Evolutionary conservation across 164 flowering plant species (phyloP), one percentile per base, ranked within the genome.

Genomic region (Saururus chinensis): DNA sequence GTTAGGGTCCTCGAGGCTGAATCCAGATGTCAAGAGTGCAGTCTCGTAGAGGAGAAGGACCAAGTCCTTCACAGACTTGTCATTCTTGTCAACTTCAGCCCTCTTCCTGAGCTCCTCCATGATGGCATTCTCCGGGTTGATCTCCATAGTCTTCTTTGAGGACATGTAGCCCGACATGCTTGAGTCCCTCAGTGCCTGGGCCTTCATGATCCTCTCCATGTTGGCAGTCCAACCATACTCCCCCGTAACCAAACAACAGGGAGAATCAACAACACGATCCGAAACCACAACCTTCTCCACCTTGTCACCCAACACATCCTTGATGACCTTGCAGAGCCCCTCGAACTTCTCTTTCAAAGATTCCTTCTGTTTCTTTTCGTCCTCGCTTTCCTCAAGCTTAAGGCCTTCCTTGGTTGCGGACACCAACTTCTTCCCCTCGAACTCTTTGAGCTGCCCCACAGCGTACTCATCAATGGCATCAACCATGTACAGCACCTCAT

Each of bases 171-270:
- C 37, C 1, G 70, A 25, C 85, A 82, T 85, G 77, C 80, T 81
- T 53, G 25, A 69, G 57, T 85, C 90, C 68, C 83, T 77, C 76
- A 81, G 40, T 0, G 84, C 85, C 65, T 81, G 87, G 4, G 86
- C 86, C 56, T 80, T 79, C 89, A 81, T 84, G 56, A 82, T 82
- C 68, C 89, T 82, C 67, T 84, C 87, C 89, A 81, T 84, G 62
- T 84, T 84, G 0, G 90, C 87, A 0, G 84, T 72, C 90, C 90
- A 85, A 0, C 89, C 89, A 57, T 84, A 84, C 60, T 84, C 87
- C 1, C 87, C 87, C 0, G 89, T 84, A 1, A 84, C 89, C 71
- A 84, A 62, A 49, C 83, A 79, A 61, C 89, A 84, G 0, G 89
- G 89, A 0, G 90, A 82, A 62, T 82, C 87, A 20, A 83, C 87